Percentiles rank a stretch among this genome's conserved stretches.
These are phyloP conservation scores for Eucalyptus polybractea DNA, from an alignment of 345 rosid genomes.

Conservation along the genomic window DNA sequence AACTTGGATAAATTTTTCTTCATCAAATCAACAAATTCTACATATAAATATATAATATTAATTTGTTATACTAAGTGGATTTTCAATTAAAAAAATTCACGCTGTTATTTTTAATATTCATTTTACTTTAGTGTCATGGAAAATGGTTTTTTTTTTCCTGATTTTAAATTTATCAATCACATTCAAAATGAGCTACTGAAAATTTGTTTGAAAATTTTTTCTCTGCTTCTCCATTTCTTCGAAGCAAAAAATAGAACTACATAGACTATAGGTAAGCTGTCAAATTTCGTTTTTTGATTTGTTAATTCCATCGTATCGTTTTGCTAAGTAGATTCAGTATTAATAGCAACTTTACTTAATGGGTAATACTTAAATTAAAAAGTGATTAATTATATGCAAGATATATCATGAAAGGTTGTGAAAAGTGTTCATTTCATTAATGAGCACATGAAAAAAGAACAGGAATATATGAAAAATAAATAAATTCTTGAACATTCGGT, in stretches of 20 bases:
- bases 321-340: not conserved
- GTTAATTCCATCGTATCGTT: not conserved
- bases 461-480: no score
- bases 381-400: not conserved
- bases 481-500: not conserved
- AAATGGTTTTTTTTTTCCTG: not conserved
- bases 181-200: not conserved
- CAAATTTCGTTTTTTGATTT: not conserved
- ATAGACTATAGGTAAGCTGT: not conserved
- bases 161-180: not conserved
- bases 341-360: not conserved
- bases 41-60: no score
- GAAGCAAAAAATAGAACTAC: not conserved
- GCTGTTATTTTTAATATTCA: not conserved
- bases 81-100: no score
- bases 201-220: no score
- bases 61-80: not conserved
- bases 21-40: no score
- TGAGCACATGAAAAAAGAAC: not conserved
- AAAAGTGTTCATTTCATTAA: not conserved
- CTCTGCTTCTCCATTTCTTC: not conserved
- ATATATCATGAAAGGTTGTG: not conserved
- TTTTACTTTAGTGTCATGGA: not conserved
- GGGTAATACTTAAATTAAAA: not conserved
- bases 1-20: not conserved